phyloP scores from a whole-genome alignment of 1,139 yeast species.

The Kodamaea anthophila region DNA sequence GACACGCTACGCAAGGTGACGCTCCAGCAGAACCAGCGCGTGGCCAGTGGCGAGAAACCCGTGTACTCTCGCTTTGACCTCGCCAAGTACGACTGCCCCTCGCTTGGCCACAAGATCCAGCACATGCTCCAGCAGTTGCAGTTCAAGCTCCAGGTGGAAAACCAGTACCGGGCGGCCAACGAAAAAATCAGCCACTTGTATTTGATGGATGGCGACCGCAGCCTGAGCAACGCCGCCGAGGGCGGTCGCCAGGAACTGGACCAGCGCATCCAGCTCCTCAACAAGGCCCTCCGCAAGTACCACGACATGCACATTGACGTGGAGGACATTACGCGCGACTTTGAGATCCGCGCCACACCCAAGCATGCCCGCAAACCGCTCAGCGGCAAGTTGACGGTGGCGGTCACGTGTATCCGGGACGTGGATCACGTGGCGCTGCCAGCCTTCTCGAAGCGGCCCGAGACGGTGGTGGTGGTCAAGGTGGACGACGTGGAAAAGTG shows the following conservation, averaged over 20 bases:
- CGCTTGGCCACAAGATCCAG: conserved; percentile 91
- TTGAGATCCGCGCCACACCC: conserved; percentile 58
- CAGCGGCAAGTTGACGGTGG: conserved; percentile 69
- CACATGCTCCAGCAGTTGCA: conserved; percentile 92
- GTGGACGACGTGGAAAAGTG: conserved; percentile 84
- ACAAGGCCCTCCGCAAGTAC: conserved; percentile 78
- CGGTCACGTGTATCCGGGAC: conserved; percentile 72
- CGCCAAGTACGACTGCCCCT: conserved; percentile 88
- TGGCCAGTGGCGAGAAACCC: conserved; percentile 21
- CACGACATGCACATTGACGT: conserved; percentile 78
- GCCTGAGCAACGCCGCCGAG: conserved; percentile 82
- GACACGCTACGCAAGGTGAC: conserved; percentile 66
- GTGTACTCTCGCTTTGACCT: conserved; percentile 67
- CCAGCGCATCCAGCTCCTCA: conserved; percentile 77
- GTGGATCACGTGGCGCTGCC: conserved; percentile 91
- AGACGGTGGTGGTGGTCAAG: conserved; percentile 69
- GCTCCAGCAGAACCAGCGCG: conserved; percentile 16
- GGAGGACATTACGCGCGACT: conserved; percentile 55
- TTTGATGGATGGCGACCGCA: conserved; percentile 84
- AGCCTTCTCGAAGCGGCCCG: conserved; percentile 69
- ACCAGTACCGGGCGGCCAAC: conserved; percentile 88
- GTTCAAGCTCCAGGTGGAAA: conserved; percentile 87
- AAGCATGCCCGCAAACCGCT: conserved; percentile 76
- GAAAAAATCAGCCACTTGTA: conserved; percentile 83
- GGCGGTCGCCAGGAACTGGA: conserved; percentile 80